A percentile compares a stretch with the other conserved stretches of the same genome.
These are phyloP conservation scores for Colletotrichum australisinense DNA, from an alignment of 2,329 filamentous ascomycete species.

Conservation along the genomic window DNA sequence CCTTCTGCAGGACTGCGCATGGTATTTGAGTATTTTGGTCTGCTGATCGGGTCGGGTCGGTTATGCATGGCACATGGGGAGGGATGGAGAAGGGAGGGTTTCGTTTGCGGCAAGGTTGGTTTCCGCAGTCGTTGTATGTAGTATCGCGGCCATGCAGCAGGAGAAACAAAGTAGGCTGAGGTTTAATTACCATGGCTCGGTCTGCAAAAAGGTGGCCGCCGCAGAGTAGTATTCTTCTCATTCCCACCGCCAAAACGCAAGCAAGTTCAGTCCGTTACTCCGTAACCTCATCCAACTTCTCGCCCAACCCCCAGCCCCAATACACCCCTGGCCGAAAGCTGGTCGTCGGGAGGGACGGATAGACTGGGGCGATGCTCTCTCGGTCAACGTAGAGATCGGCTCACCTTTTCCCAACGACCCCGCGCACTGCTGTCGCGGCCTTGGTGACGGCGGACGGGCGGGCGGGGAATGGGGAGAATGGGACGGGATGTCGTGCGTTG, in stretches of 20 bases:
- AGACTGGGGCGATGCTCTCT: neutral
- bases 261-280: neutral
- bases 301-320: neutral
- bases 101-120: no score
- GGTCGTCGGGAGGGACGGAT: neutral
- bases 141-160: no score
- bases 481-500: neutral
- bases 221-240: neutral
- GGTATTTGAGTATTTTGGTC: neutral
- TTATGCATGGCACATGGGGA: conserved; percentile 11
- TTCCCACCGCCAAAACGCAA: neutral
- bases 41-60: conserved; percentile 17
- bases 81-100: neutral
- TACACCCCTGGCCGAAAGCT: neutral
- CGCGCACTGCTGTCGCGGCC: neutral
- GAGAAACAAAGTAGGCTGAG: neutral
- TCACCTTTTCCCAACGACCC: neutral
- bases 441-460: neutral
- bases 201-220: neutral
- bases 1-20: neutral
- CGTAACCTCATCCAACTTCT: neutral
- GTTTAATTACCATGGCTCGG: neutral
- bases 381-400: neutral
- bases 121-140: no score
- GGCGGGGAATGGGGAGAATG: neutral